Evolutionary conservation across 2,329 filamentous ascomycete species (phyloP).

Genomic region (Microascus cirrosus): DNA sequence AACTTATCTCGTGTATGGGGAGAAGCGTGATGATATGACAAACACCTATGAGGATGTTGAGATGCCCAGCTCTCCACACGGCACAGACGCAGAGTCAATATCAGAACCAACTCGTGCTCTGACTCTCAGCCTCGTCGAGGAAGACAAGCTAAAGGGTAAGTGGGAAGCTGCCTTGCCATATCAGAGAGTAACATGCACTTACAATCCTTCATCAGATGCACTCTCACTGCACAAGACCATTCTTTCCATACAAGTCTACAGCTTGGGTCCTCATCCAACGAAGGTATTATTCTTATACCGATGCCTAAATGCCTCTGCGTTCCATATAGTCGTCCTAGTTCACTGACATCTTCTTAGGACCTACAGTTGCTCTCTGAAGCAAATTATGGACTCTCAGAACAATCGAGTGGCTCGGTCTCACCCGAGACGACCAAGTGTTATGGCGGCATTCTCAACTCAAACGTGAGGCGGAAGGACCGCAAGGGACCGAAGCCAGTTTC

Average conservation of each 20-base stretch:
- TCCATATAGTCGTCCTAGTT: neutral
- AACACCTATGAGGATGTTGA: conserved; percentile 53
- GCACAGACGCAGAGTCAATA: conserved; percentile 29
- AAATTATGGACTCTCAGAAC: neutral
- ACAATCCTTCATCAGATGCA: conserved; percentile 34
- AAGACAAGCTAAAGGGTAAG: conserved; percentile 61
- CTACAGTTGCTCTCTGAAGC: conserved; percentile 1
- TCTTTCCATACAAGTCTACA: conserved; percentile 77
- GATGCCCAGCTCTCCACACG: conserved; percentile 55
- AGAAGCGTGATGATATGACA: conserved; percentile 31
- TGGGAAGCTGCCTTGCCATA: neutral
- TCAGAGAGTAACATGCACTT: neutral
- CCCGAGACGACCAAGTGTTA: neutral
- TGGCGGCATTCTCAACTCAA: neutral
- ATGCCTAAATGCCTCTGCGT: neutral
- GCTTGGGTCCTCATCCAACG: conserved; percentile 59
- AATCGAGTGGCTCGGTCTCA: neutral
- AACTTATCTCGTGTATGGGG: conserved; percentile 78
- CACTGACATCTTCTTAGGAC: neutral
- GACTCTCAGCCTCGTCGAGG: conserved; percentile 55
- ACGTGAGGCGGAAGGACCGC: neutral
- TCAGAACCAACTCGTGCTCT: conserved; percentile 41
- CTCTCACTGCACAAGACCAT: conserved; percentile 62
- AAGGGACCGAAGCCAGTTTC: conserved; percentile 20
- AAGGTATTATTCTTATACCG: conserved; percentile 18